Evolutionary conservation across 805 yeast species (phyloP), one percentile per base, ranked within the genome.

Genomic region (Ogataea siamensis): DNA sequence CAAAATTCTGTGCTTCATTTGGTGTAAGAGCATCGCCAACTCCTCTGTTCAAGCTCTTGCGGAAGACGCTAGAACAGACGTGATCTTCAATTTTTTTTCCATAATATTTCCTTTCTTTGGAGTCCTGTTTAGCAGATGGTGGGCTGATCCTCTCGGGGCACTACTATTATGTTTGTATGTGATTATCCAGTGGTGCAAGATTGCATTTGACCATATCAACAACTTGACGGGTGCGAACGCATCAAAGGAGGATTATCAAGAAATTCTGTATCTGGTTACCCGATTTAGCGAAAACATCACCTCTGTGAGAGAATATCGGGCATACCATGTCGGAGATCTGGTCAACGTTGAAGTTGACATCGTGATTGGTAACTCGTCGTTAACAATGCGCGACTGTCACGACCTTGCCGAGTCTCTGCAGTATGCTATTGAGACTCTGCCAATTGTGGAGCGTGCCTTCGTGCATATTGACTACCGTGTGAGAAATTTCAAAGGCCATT

Each of bases 331-430:
- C 13, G 94, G 94, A 2, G 94, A 85, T 58, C 67, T 79, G 25
- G 63, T 83, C 32, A 80, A 78, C 51, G 89, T 83, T 27, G 94
- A 85, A 55, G 84, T 84, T 16, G 94, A 84, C 51, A 60, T 85
- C 27, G 77, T 83, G 5, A 47, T 60, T 9, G 70, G 77, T 37
- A 76, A 76, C 46, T 63, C 64, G 18, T 55, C 68, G 7, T 60
- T 80, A 46, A 56, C 68, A 3, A 63, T 84, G 52, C 72, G 78
- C 42, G 94, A 85, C 50, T 68, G 80, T 37, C 94, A 85, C 57
- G 94, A 85, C 55, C 67, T 85, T 23, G 94, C 87, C 3, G 94
- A 84, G 58, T 80, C 89, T 0, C 62, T 85, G 30, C 94, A 85
- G 59, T 85, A 83, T 53, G 84, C 93, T 1, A 68, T 85, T 17